Evolutionary conservation across 2,329 filamentous ascomycete species (phyloP).

Genomic region (Dactylellina cionopaga): DNA sequence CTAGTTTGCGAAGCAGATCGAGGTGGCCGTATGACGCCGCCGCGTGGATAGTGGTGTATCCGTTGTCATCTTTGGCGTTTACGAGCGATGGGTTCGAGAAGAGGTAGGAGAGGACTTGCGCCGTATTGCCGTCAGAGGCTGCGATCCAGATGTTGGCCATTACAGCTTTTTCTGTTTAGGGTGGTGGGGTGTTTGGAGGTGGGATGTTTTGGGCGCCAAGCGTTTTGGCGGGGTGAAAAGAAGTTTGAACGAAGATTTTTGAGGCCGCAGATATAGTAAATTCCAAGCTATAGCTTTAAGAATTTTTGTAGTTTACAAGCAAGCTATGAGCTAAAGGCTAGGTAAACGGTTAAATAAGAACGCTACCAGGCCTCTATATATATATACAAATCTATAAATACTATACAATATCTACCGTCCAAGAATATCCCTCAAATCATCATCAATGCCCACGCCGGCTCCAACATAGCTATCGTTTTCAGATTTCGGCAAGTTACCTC

Average conservation of each 20-base stretch:
- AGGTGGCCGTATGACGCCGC: slow-evolving; percentile 91
- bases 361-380: no score
- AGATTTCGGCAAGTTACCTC: background rate
- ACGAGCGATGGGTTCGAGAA: slow-evolving; percentile 79
- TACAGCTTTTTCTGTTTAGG: background rate
- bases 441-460: background rate
- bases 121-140: slow-evolving; percentile 79
- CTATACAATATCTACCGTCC: slow-evolving; percentile 7
- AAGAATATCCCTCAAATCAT: slow-evolving; percentile 5
- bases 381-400: background rate
- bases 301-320: background rate
- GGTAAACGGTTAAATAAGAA: no score
- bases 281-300: background rate
- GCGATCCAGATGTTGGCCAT: slow-evolving; percentile 59
- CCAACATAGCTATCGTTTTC: background rate
- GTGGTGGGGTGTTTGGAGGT: slow-evolving; percentile 26
- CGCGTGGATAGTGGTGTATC: slow-evolving; percentile 93
- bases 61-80: slow-evolving; percentile 83
- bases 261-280: background rate
- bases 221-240: slow-evolving; percentile 9
- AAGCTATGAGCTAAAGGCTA: no score
- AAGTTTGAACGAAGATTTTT: slow-evolving; percentile 25
- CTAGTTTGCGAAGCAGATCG: slow-evolving; percentile 77
- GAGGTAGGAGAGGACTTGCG: slow-evolving; percentile 78
- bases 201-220: slow-evolving; percentile 47